A percentile compares a stretch with the other conserved stretches of the same genome.
These are phyloP conservation scores for Chaetomiaceae sp. DNA, from an alignment of 2,329 filamentous ascomycete genomes.

Conservation along the genomic window DNA sequence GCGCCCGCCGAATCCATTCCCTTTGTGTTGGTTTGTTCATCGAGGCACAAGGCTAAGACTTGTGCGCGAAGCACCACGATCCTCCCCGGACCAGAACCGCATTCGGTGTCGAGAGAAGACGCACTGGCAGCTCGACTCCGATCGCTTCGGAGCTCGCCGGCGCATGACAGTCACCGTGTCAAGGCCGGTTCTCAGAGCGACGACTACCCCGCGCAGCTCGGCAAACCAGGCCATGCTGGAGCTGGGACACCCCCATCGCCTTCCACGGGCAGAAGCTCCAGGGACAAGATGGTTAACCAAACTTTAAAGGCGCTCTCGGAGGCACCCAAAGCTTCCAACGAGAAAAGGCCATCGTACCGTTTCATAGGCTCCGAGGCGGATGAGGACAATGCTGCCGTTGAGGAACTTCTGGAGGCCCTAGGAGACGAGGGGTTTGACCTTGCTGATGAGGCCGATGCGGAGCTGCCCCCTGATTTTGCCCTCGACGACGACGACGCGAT, in stretches of 20 bases:
- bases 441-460: slow-evolving; percentile 13
- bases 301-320: slow-evolving; percentile 2
- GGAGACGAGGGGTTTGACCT: slow-evolving; percentile 31
- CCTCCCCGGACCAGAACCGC: background rate
- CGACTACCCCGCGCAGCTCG: slow-evolving; percentile 17
- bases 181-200: background rate
- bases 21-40: background rate
- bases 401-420: slow-evolving; percentile 47
- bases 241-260: background rate
- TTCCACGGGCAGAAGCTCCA: background rate
- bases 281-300: background rate
- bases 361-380: background rate
- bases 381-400: slow-evolving; percentile 48
- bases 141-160: slow-evolving; percentile 42
- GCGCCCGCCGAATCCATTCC: background rate
- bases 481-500: slow-evolving; percentile 30
- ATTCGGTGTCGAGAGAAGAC: slow-evolving; percentile 44
- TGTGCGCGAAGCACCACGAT: slow-evolving; percentile 14
- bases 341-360: background rate
- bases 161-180: slow-evolving; percentile 23
- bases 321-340: background rate
- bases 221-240: background rate
- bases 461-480: slow-evolving; percentile 5
- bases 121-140: slow-evolving; percentile 48
- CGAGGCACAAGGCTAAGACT: slow-evolving; percentile 9